Conservation (phyloP, 129 eudicot species). For the Lonicera japonica region DNA sequence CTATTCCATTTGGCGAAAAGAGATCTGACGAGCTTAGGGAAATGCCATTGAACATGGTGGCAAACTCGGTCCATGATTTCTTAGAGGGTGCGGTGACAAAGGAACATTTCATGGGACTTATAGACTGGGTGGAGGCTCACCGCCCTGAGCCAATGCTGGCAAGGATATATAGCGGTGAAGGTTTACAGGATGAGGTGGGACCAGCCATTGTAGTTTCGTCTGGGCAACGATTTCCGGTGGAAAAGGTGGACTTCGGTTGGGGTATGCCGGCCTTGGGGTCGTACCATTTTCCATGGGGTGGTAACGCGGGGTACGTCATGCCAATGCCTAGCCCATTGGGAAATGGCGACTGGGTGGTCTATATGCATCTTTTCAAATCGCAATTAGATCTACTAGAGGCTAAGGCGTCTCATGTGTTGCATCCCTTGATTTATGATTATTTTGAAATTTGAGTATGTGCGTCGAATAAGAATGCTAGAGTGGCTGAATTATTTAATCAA, state of each 20-base stretch:
- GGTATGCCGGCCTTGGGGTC: constrained; percentile 67
- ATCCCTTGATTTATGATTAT: constrained; percentile 26
- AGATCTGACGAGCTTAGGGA: constrained; percentile 3
- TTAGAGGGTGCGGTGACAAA: constrained; percentile 3
- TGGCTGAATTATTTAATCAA: no score
- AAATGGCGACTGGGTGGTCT: constrained; percentile 80
- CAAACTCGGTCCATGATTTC: constrained; percentile 19
- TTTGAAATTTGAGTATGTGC: background rate
- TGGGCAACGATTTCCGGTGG: constrained; percentile 62
- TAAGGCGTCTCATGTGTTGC: constrained; percentile 43
- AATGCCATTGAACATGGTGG: constrained; percentile 15
- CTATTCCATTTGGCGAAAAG: constrained; percentile 20
- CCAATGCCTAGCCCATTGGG: constrained; percentile 48
- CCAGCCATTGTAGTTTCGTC: constrained; percentile 71
- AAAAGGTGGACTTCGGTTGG: constrained; percentile 60
- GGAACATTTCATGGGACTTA: constrained; percentile 26
- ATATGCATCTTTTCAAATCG: constrained; percentile 40
- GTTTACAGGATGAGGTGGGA: constrained; percentile 5
- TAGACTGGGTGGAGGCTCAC: constrained; percentile 32
- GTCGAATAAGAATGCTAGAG: background rate
- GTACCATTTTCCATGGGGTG: constrained; percentile 78
- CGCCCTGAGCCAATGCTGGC: constrained; percentile 17
- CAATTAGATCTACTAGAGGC: constrained; percentile 66
- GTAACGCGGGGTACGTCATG: constrained; percentile 72
- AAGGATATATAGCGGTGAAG: constrained; percentile 10